Conservation (phyloP, 352 stramenopile genomes). For the Globisporangium iwayamae region DNA sequence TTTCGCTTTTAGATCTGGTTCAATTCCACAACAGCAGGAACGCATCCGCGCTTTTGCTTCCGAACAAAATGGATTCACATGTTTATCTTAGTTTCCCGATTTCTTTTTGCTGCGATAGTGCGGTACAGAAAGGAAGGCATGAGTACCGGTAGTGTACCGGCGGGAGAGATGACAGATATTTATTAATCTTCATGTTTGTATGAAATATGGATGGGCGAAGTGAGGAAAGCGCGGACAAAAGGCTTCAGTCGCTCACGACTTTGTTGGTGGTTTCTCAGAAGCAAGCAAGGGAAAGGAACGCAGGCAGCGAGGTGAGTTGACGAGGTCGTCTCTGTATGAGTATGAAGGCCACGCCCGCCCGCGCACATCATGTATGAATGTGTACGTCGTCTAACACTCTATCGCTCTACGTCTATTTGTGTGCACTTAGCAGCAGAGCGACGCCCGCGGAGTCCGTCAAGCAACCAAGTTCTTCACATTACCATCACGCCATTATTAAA, state of each 20-base stretch:
- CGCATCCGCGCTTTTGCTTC: too few relatives aligned
- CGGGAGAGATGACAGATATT: neutral
- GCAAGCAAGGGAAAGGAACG: neutral
- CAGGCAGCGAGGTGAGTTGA: neutral
- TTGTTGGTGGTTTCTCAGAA: neutral
- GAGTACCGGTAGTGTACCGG: neutral
- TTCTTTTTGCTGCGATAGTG: too few relatives aligned
- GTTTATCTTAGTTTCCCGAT: too few relatives aligned
- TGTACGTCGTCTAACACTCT: neutral
- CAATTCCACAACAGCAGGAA: neutral
- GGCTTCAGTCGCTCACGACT: neutral
- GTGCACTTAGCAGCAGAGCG: neutral
- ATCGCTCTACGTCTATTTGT: neutral
- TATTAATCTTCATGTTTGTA: neutral
- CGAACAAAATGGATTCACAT: too few relatives aligned
- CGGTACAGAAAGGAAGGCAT: neutral
- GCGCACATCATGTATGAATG: neutral
- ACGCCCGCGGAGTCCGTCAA: neutral
- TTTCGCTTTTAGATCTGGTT: neutral
- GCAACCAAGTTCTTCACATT: neutral
- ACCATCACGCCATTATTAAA: slow-evolving; percentile 8
- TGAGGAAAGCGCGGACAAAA: neutral
- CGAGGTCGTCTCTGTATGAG: neutral
- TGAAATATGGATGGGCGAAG: neutral
- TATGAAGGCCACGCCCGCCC: neutral